Conservation (phyloP, 208 protist genomes). For the Lotmaria passim region DNA sequence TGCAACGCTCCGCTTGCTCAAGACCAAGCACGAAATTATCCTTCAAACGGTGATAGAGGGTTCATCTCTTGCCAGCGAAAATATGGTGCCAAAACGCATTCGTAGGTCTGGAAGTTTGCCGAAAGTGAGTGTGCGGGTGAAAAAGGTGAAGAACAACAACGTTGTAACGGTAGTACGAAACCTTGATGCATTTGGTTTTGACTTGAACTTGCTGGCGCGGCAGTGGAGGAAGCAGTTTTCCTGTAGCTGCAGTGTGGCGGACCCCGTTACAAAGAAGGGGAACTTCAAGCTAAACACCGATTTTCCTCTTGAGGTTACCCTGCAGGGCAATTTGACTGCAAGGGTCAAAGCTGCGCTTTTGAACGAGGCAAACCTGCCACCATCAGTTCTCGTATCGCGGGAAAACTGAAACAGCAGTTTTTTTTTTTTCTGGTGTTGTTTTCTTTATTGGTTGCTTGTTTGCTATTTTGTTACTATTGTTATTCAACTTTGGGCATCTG, state of each 20-base stretch:
- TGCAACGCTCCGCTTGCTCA: slow-evolving; percentile 44
- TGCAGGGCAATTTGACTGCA: slow-evolving; percentile 53
- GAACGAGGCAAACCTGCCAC: slow-evolving; percentile 47
- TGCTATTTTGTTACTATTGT: background rate
- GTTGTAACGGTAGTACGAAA: slow-evolving; percentile 66
- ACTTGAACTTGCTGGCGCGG: slow-evolving; percentile 45
- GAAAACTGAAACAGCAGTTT: background rate
- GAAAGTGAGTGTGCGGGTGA: slow-evolving; percentile 48
- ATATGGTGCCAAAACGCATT: slow-evolving; percentile 36
- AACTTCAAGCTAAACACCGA: slow-evolving; percentile 68
- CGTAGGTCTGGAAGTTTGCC: slow-evolving; percentile 50
- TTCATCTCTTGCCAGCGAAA: slow-evolving; percentile 29
- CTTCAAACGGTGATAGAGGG: slow-evolving; percentile 54
- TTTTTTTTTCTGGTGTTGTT: background rate
- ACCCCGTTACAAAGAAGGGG: slow-evolving; percentile 55
- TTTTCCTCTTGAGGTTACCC: slow-evolving; percentile 57
- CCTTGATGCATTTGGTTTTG: slow-evolving; percentile 66
- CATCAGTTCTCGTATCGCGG: slow-evolving; percentile 19
- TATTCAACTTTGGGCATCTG: background rate
- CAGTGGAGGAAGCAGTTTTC: slow-evolving; percentile 71
- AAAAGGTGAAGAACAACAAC: slow-evolving; percentile 57
- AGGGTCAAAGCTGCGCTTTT: slow-evolving; percentile 43
- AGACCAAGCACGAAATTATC: slow-evolving; percentile 56
- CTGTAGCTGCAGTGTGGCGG: slow-evolving; percentile 53
- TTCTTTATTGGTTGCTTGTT: background rate